phyloP scores from a whole-genome alignment of 768 basidiomycete genomes.

The Phlebiopsis flavidoalba region DNA sequence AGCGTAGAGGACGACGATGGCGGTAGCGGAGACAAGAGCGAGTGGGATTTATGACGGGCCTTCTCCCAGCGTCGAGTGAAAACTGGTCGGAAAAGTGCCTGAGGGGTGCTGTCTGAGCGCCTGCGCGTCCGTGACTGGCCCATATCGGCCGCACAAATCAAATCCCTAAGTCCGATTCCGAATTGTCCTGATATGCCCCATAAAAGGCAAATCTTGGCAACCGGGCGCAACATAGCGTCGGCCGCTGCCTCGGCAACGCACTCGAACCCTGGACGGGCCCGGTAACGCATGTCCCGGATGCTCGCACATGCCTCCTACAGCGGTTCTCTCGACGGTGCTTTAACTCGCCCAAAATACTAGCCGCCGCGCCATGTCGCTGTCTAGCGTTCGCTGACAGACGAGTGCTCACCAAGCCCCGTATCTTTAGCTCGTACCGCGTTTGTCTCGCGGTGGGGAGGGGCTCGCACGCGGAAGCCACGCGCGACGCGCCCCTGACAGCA shows the following conservation, averaged over 20 bases:
- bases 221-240: background rate
- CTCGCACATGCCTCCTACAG: background rate
- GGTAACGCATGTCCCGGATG: background rate
- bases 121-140: conserved; percentile 5
- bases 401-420: background rate
- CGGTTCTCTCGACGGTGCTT: background rate
- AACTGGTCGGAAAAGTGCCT: conserved; percentile 9
- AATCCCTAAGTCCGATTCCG: background rate
- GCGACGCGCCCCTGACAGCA: background rate
- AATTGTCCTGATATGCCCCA: background rate
- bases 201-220: background rate
- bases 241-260: conserved; percentile 1
- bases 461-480: background rate
- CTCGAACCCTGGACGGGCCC: background rate
- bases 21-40: background rate
- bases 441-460: background rate
- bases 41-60: conserved; percentile 1
- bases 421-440: background rate
- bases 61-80: background rate
- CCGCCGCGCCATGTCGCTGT: background rate
- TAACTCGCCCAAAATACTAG: background rate
- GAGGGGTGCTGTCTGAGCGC: background rate
- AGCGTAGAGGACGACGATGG: conserved; percentile 11
- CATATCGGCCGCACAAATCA: background rate
- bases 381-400: background rate